Conservation (phyloP, 2,329 filamentous ascomycete genomes). For the Microdochium bolleyi region DNA sequence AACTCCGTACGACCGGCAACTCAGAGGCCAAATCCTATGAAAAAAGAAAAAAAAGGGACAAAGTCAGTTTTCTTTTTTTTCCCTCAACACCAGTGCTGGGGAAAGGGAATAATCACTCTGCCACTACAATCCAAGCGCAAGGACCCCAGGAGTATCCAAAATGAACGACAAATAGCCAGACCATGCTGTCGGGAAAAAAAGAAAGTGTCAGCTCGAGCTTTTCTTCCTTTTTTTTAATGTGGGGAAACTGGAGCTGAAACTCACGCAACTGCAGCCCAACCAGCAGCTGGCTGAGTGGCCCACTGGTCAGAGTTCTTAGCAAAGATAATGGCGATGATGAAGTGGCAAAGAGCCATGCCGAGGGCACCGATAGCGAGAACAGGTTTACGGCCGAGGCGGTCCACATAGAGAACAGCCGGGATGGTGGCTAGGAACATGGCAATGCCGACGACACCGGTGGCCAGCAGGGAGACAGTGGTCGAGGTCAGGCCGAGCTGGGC, state of each 20-base stretch:
- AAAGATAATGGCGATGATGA: slow-evolving; percentile 64
- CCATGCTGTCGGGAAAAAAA: slow-evolving; percentile 33
- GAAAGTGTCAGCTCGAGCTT: neutral
- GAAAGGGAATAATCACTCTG: slow-evolving; percentile 32
- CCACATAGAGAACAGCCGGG: slow-evolving; percentile 58
- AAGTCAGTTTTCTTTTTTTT: neutral
- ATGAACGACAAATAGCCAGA: slow-evolving; percentile 68
- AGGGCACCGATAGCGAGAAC: slow-evolving; percentile 56
- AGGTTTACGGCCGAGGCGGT: slow-evolving; percentile 55
- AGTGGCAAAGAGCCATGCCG: slow-evolving; percentile 63
- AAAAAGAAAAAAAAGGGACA: neutral
- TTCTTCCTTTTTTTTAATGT: slow-evolving; percentile 5
- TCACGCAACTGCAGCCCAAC: slow-evolving; percentile 54
- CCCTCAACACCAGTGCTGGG: neutral
- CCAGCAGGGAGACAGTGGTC: slow-evolving; percentile 48
- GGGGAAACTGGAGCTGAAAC: neutral
- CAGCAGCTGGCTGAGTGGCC: slow-evolving; percentile 46
- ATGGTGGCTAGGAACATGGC: slow-evolving; percentile 63
- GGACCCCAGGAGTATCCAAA: slow-evolving; percentile 74
- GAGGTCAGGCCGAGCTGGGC: slow-evolving; percentile 49
- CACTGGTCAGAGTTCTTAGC: slow-evolving; percentile 56
- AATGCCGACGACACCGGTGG: slow-evolving; percentile 65
- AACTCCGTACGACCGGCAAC: slow-evolving; percentile 62
- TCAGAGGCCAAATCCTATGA: slow-evolving; percentile 56
- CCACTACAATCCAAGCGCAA: slow-evolving; percentile 66